Conservation (phyloP, 75 land plant genomes). For the Azolla pinnata region DNA sequence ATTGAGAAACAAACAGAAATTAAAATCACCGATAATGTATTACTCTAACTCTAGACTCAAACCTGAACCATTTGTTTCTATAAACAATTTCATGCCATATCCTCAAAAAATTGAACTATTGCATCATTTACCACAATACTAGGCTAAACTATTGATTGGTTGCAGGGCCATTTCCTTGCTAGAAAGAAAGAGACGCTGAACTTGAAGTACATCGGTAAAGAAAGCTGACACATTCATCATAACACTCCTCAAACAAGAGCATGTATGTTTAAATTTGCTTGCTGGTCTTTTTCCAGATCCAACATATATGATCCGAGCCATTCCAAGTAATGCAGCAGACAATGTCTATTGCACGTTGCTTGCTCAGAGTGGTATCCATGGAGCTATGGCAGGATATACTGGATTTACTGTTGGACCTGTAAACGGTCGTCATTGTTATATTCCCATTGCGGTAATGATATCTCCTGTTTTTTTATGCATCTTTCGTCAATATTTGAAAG, state of each 20-base stretch:
- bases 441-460: constrained; percentile 38
- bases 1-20: too few relatives aligned
- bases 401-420: constrained; percentile 42
- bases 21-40: too few relatives aligned
- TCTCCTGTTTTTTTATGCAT: neutral
- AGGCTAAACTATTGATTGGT: too few relatives aligned
- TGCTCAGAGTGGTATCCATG: constrained; percentile 45
- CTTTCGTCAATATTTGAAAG: too few relatives aligned
- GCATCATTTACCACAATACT: too few relatives aligned
- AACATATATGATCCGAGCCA: constrained; percentile 49
- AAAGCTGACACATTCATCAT: neutral
- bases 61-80: too few relatives aligned
- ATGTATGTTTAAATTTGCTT: too few relatives aligned
- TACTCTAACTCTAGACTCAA: too few relatives aligned
- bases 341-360: constrained; percentile 39
- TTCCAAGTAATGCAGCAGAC: constrained; percentile 44
- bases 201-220: constrained; percentile 7
- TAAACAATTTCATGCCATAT: too few relatives aligned
- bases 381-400: constrained; percentile 41
- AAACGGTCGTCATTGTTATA: constrained; percentile 30
- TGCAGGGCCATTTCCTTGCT: neutral
- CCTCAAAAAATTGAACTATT: too few relatives aligned
- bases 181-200: neutral
- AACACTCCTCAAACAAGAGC: too few relatives aligned
- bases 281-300: constrained; percentile 31